Percentiles rank a stretch among this genome's conserved stretches.
Evolutionary conservation across 306 rosid species (phyloP).

Genomic region (Mimosa bimucronata): DNA sequence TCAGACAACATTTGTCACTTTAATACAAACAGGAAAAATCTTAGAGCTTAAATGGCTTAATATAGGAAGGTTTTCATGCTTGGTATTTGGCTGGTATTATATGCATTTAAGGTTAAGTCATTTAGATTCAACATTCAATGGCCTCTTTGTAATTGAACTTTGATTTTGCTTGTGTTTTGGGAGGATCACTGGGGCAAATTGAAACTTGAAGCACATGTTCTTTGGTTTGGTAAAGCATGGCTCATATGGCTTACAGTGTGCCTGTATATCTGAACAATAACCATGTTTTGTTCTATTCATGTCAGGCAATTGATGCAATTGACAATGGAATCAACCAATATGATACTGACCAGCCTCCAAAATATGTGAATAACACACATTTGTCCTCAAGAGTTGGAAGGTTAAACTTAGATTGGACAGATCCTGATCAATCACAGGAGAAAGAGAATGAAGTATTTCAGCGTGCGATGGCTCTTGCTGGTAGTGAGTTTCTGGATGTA

Average conservation of each 20-base stretch:
- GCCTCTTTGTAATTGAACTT: conserved; percentile 9
- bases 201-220: conserved; percentile 18
- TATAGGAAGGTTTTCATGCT: background rate
- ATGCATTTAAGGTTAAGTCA: background rate
- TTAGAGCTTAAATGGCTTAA: background rate
- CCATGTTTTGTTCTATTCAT: conserved; percentile 31
- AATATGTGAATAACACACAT: conserved; percentile 93
- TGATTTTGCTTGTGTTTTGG: conserved; percentile 27
- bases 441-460: conserved; percentile 91
- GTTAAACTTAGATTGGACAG: conserved; percentile 90
- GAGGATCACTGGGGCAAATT: background rate
- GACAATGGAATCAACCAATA: conserved; percentile 94
- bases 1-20: background rate
- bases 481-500: conserved; percentile 86
- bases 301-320: conserved; percentile 93
- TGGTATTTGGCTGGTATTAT: background rate
- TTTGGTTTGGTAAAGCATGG: too few relatives aligned
- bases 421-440: conserved; percentile 83
- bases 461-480: conserved; percentile 83
- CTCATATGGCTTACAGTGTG: conserved; percentile 20
- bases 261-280: background rate
- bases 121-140: conserved; percentile 2
- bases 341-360: conserved; percentile 89
- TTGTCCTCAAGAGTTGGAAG: conserved; percentile 91
- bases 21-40: background rate